These are phyloP conservation scores for Apiospora pterosperma DNA, from an alignment of 2,329 filamentous ascomycete genomes.

Conservation along the genomic window DNA sequence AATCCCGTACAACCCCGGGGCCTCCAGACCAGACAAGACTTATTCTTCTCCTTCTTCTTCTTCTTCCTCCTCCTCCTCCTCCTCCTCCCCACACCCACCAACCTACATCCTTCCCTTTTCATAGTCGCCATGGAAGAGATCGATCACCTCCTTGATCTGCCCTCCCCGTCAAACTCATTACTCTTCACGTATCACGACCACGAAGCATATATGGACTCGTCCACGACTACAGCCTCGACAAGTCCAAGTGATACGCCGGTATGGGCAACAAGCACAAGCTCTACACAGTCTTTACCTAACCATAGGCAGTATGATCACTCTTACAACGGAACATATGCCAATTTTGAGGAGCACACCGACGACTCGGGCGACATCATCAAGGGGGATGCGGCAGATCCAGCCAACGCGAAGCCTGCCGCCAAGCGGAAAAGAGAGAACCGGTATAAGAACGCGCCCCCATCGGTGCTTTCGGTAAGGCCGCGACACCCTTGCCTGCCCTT, in stretches of 20 bases:
- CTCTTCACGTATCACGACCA: conserved; percentile 32
- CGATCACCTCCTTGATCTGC: conserved; percentile 24
- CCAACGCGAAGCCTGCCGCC: conserved; percentile 32
- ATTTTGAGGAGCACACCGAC: conserved; percentile 20
- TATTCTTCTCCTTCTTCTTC: neutral
- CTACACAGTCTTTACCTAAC: neutral
- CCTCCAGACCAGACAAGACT: neutral
- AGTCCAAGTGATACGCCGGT: conserved; percentile 35
- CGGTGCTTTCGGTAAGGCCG: conserved; percentile 41
- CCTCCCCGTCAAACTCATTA: conserved; percentile 30
- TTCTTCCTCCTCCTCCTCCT: neutral
- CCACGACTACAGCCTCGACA: conserved; percentile 31
- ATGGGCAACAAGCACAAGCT: conserved; percentile 13
- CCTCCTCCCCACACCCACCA: no score
- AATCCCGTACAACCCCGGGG: neutral
- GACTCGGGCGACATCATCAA: conserved; percentile 16
- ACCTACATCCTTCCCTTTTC: neutral
- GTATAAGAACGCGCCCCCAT: conserved; percentile 49
- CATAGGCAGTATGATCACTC: conserved; percentile 29
- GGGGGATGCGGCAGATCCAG: conserved; percentile 19
- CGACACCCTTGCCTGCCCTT: neutral
- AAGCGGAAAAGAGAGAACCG: conserved; percentile 50
- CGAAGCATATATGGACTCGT: conserved; percentile 32
- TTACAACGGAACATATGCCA: conserved; percentile 21
- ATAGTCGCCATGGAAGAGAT: conserved; percentile 27